Evolutionary conservation across 345 rosid genomes (phyloP).

Genomic region (Turnera subulata): DNA sequence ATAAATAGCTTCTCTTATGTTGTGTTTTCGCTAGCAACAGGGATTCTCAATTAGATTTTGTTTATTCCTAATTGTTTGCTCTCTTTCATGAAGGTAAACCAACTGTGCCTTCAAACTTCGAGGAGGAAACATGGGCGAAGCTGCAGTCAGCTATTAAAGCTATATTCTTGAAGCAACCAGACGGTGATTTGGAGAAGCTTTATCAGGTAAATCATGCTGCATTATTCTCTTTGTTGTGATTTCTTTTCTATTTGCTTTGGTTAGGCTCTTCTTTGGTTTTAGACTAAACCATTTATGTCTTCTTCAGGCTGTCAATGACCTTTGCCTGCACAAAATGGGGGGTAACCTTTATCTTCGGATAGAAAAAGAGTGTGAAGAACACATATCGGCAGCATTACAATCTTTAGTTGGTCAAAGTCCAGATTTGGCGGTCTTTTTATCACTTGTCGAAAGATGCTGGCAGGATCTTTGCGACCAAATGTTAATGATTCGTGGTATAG

Average conservation of each 20-base stretch:
- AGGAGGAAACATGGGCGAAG: conserved; percentile 88
- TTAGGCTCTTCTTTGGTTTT: conserved; percentile 1
- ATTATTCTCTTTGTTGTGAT: conserved; percentile 10
- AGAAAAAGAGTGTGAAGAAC: conserved; percentile 84
- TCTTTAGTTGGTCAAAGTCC: conserved; percentile 94
- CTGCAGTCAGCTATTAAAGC: conserved; percentile 89
- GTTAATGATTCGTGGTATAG: conserved; percentile 95
- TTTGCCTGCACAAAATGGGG: conserved; percentile 87
- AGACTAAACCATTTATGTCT: conserved; percentile 13
- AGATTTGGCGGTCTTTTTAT: conserved; percentile 82
- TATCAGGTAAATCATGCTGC: conserved; percentile 55
- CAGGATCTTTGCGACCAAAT: conserved; percentile 92
- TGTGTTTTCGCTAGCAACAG: no score
- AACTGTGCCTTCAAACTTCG: conserved; percentile 70
- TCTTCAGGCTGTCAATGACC: conserved; percentile 80
- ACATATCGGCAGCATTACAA: conserved; percentile 67
- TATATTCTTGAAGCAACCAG: conserved; percentile 74
- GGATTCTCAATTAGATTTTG: no score
- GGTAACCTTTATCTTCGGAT: conserved; percentile 84
- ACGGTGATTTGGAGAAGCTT: conserved; percentile 70
- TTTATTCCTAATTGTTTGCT: not conserved
- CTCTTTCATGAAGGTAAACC: conserved; percentile 66
- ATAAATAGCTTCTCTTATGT: no score
- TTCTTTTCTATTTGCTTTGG: not conserved
- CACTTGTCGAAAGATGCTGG: conserved; percentile 93